These are phyloP conservation scores for Bassia scoparia DNA, from an alignment of 148 eudicot species.

Conservation along the genomic window DNA sequence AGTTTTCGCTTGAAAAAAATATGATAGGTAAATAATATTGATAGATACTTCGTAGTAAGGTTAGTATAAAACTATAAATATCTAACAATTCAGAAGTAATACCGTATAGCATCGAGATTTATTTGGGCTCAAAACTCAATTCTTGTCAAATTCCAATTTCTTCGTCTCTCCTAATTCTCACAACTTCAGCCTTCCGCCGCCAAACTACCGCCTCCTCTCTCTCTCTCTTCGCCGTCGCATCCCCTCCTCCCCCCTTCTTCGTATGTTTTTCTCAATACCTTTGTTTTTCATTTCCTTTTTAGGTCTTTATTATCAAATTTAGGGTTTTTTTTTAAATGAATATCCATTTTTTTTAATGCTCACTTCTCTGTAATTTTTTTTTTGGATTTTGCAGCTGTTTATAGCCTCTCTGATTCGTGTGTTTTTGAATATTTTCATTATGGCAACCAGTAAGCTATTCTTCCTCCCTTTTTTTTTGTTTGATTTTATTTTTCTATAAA, in stretches of 20 bases:
- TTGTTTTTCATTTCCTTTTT: neutral
- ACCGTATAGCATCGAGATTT: no score
- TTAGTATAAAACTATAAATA: no score
- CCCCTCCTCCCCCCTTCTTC: neutral
- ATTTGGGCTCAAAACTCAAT: no score
- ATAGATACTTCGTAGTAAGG: no score
- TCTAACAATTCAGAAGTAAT: no score
- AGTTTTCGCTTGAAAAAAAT: no score
- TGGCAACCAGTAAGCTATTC: slow-evolving; percentile 24
- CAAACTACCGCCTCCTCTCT: neutral
- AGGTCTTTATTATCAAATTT: no score
- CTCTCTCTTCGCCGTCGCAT: neutral
- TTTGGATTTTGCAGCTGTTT: slow-evolving; percentile 18
- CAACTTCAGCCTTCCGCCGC: neutral
- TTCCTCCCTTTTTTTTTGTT: neutral
- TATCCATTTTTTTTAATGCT: neutral
- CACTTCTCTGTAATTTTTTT: neutral
- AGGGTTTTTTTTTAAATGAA: neutral
- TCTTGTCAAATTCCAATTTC: neutral
- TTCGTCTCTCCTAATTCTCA: neutral
- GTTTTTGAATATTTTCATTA: slow-evolving; percentile 10
- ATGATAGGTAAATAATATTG: no score
- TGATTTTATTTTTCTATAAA: neutral
- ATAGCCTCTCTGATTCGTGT: neutral
- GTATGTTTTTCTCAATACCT: neutral